phyloP scores from a whole-genome alignment of 768 basidiomycete genomes.

The Suillus placidus region DNA sequence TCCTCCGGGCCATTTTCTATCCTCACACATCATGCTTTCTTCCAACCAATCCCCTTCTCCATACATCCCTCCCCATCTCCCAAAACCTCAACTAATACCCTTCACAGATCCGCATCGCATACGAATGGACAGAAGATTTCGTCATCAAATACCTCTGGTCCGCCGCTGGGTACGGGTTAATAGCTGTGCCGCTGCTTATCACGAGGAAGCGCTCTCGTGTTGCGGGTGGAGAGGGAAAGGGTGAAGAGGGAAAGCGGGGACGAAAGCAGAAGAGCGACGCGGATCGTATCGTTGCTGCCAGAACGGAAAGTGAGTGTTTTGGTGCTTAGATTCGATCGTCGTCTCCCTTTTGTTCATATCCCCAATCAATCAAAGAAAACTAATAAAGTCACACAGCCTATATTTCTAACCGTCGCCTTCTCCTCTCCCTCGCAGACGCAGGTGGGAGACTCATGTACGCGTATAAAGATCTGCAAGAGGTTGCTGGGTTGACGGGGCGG shows the following conservation, averaged over 20 bases:
- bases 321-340: neutral
- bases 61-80: neutral
- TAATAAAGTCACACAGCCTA: conserved; percentile 53
- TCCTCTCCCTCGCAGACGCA: conserved; percentile 94
- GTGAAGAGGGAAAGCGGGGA: conserved; percentile 13
- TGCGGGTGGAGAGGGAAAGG: conserved; percentile 20
- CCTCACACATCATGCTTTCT: neutral
- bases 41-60: neutral
- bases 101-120: conserved; percentile 79
- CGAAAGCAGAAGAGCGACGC: conserved; percentile 10
- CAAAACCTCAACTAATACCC: neutral
- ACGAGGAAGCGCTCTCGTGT: conserved; percentile 43
- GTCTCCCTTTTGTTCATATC: neutral
- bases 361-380: neutral
- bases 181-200: conserved; percentile 87
- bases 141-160: conserved; percentile 98
- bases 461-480: conserved; percentile 89
- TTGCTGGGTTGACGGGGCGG: conserved; percentile 87
- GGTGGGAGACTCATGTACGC: conserved; percentile 96
- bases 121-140: conserved; percentile 96
- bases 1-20: neutral
- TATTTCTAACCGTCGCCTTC: conserved; percentile 88
- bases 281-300: conserved; percentile 45
- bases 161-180: conserved; percentile 87
- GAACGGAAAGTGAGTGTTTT: conserved; percentile 48